These are phyloP conservation scores for Basipetospora chlamydospora DNA, from an alignment of 2,329 filamentous ascomycete genomes.

Conservation along the genomic window DNA sequence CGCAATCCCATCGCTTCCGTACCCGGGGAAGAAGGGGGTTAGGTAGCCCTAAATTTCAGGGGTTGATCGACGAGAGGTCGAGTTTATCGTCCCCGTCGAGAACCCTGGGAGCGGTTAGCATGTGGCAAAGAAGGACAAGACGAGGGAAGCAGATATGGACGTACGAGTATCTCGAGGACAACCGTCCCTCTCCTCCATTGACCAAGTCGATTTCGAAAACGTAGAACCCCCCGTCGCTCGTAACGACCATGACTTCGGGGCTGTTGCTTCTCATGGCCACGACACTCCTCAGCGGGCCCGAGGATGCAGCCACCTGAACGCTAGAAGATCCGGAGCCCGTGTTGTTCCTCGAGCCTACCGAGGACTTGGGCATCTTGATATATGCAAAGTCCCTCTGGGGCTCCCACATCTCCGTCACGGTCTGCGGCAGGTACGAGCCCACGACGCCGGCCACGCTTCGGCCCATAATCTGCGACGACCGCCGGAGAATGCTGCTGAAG, in stretches of 20 bases:
- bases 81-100: slow-evolving; percentile 40
- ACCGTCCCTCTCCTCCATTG: slow-evolving; percentile 78
- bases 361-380: slow-evolving; percentile 70
- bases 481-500: slow-evolving; percentile 78
- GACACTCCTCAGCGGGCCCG: slow-evolving; percentile 60
- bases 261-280: slow-evolving; percentile 93
- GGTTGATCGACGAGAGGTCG: slow-evolving; percentile 23
- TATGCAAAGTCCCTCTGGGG: slow-evolving; percentile 89
- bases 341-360: slow-evolving; percentile 14
- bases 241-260: slow-evolving; percentile 96
- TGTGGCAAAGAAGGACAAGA: neutral
- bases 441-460: slow-evolving; percentile 79
- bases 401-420: slow-evolving; percentile 97
- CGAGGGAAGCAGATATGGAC: neutral
- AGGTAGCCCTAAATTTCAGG: too few species aligned
- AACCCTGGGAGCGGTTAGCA: slow-evolving; percentile 21
- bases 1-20: too few species aligned
- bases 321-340: too few species aligned
- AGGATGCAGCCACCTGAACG: neutral
- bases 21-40: too few species aligned
- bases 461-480: slow-evolving; percentile 87
- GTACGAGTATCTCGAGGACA: slow-evolving; percentile 63
- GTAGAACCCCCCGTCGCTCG: slow-evolving; percentile 87
- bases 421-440: slow-evolving; percentile 81
- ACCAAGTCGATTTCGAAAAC: slow-evolving; percentile 94